A percentile compares a stretch with the other conserved stretches of the same genome.
Conservation (phyloP, 306 rosid genomes). For the Quercus wislizeni region DNA sequence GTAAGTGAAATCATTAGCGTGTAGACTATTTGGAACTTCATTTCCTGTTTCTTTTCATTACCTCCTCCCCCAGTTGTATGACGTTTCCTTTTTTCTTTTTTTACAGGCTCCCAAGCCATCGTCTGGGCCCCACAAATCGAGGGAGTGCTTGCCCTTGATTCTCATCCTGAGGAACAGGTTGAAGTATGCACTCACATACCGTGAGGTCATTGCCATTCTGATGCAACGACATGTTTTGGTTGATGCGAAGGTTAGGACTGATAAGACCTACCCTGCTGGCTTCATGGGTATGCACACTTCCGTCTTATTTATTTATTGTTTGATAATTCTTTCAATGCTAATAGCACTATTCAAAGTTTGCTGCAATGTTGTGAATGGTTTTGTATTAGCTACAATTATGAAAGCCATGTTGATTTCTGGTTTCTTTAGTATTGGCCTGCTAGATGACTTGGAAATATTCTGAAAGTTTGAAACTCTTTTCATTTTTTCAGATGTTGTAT, state of each 20-base stretch:
- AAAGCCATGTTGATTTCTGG: neutral
- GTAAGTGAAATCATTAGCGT: slow-evolving; percentile 1
- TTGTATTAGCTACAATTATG: neutral
- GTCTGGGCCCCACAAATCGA: slow-evolving; percentile 89
- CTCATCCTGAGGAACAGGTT: slow-evolving; percentile 62
- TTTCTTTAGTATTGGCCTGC: neutral
- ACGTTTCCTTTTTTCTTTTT: neutral
- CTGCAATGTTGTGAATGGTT: neutral
- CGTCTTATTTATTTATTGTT: neutral
- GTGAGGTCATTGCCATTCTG: slow-evolving; percentile 72
- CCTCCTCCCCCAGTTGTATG: neutral
- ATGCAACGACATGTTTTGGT: slow-evolving; percentile 85
- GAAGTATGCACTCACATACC: slow-evolving; percentile 79
- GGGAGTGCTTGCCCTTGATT: slow-evolving; percentile 78
- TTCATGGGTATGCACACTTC: slow-evolving; percentile 69
- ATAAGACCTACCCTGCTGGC: slow-evolving; percentile 80
- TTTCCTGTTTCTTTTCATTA: neutral
- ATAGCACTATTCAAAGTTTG: neutral
- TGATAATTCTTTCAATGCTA: neutral
- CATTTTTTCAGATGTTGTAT: slow-evolving; percentile 55
- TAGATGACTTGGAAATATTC: neutral
- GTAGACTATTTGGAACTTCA: neutral
- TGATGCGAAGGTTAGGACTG: slow-evolving; percentile 86
- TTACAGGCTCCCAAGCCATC: slow-evolving; percentile 83
- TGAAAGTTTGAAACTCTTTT: neutral